Evolutionary conservation across 2,329 filamentous ascomycete genomes (phyloP), one percentile per base, ranked within the genome.

Genomic region (Calonectria multiphialidica): DNA sequence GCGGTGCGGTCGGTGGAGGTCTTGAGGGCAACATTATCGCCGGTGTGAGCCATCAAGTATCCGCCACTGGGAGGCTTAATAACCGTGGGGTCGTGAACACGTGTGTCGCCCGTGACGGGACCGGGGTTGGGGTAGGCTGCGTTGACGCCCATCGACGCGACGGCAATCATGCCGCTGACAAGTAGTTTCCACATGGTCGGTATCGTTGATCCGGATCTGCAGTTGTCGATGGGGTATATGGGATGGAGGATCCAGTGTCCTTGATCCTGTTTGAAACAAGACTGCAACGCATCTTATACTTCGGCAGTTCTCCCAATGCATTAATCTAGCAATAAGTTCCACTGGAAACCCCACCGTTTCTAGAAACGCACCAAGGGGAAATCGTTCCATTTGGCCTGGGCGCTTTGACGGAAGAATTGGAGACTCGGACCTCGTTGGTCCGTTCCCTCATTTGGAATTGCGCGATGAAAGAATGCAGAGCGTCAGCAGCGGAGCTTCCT

Each of bases 91-190:
- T 66, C 64, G 40, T 66, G 64, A 44, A 66, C 28, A 33, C 25
- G 28, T 1, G 40, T 44, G 64, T 66, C 49, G 7, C 64, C 64
- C 1, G 49, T 45, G 64, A 66, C 64, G 10, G 23, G 25, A 44
- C 64, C 64, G 10, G 64, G 64, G 64, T 66, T 66, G 21, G 37
- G 35, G 42, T 44, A 66, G 23, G 35, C 35, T 45, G 47, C 37
- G 21, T 30, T 44, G 35, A 66, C 49, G 30, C 35, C 47, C 23
- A 66, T 2, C 10, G 63, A 42, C 5, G 33, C 28, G 37, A 44
- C 63, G 37, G 47, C 63, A 66, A 66, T 50, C 49, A 66, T 66
- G 63, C 63, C 37, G 49, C 49, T 44, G 16, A 66, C 47, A 64
- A 64, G 61, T 49, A 64, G 61, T 49, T 64, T 64, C 61, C 61